A percentile compares a stretch with the other conserved stretches of the same genome.
These are phyloP conservation scores for Phytophthora ohioensis DNA, from an alignment of 352 stramenopile species.

Conservation along the genomic window DNA sequence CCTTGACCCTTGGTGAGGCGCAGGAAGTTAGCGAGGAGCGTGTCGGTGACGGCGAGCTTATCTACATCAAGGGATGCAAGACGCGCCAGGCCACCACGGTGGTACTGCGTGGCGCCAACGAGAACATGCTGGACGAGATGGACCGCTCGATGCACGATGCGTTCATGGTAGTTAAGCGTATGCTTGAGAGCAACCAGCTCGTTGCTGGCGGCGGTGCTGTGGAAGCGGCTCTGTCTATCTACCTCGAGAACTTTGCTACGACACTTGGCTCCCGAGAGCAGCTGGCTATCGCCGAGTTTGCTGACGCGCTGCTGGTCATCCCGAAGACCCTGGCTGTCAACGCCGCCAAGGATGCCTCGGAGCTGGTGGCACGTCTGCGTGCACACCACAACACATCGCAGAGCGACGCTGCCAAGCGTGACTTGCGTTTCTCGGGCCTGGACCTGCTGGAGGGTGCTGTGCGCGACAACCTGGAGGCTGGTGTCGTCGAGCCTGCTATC, in stretches of 20 bases:
- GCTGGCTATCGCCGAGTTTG: slow-evolving; percentile 99
- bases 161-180: slow-evolving; percentile 99
- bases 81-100: slow-evolving; percentile 95
- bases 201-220: slow-evolving; percentile 98
- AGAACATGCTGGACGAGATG: slow-evolving; percentile 99
- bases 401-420: slow-evolving; percentile 76
- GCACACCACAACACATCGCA: slow-evolving; percentile 97
- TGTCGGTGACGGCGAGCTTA: slow-evolving; percentile 98
- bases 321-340: slow-evolving; percentile 99
- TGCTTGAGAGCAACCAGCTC: slow-evolving; percentile 99
- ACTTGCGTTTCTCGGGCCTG: slow-evolving; percentile 93
- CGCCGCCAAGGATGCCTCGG: slow-evolving; percentile 98
- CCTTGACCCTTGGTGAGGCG: slow-evolving; percentile 92
- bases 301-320: slow-evolving; percentile 98
- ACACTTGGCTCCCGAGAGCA: slow-evolving; percentile 98
- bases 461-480: slow-evolving; percentile 96
- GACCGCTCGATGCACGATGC: slow-evolving; percentile 99
- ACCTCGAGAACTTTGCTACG: slow-evolving; percentile 98
- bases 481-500: slow-evolving; percentile 99
- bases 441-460: slow-evolving; percentile 97
- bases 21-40: slow-evolving; percentile 95
- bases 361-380: slow-evolving; percentile 97
- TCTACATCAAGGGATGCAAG: slow-evolving; percentile 98
- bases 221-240: slow-evolving; percentile 97
- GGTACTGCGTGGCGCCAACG: slow-evolving; percentile 98